Evolutionary conservation across 345 rosid species (phyloP).

Genomic region (Psidium guajava): DNA sequence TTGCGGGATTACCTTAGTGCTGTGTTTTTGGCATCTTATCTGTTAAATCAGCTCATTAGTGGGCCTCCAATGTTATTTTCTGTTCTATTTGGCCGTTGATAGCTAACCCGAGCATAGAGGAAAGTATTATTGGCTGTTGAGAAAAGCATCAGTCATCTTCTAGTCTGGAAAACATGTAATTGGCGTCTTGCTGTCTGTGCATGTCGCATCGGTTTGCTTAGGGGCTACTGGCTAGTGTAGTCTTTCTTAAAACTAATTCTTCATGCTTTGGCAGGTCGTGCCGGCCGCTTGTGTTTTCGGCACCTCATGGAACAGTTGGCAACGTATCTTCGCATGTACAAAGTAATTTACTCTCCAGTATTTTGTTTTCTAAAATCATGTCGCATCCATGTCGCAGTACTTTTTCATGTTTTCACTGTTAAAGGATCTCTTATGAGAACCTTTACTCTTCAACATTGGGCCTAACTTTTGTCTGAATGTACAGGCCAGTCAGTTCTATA

Average conservation of each 20-base stretch:
- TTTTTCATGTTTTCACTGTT: not conserved
- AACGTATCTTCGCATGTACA: slow-evolving; percentile 40
- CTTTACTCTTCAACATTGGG: not conserved
- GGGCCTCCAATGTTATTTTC: not conserved
- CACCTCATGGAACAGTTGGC: slow-evolving; percentile 69
- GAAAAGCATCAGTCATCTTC: not conserved
- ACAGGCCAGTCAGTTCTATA: slow-evolving; percentile 42
- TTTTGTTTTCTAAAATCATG: not conserved
- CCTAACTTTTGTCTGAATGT: not conserved
- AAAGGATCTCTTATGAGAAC: not conserved
- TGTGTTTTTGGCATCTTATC: not conserved
- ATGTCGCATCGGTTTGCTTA: not conserved
- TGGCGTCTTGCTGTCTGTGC: not conserved
- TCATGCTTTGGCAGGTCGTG: slow-evolving; percentile 39
- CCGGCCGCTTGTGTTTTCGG: slow-evolving; percentile 72
- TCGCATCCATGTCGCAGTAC: not conserved
- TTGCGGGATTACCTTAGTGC: not conserved
- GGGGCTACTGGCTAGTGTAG: not conserved
- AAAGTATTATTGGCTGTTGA: not conserved
- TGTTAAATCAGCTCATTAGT: not conserved
- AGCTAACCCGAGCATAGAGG: not conserved
- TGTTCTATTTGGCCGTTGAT: not conserved
- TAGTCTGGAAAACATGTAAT: not conserved
- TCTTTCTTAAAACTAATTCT: not conserved
- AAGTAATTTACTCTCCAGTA: slow-evolving; percentile 26